phyloP scores from a whole-genome alignment of 768 basidiomycete species.

The Flagelloscypha sp. region DNA sequence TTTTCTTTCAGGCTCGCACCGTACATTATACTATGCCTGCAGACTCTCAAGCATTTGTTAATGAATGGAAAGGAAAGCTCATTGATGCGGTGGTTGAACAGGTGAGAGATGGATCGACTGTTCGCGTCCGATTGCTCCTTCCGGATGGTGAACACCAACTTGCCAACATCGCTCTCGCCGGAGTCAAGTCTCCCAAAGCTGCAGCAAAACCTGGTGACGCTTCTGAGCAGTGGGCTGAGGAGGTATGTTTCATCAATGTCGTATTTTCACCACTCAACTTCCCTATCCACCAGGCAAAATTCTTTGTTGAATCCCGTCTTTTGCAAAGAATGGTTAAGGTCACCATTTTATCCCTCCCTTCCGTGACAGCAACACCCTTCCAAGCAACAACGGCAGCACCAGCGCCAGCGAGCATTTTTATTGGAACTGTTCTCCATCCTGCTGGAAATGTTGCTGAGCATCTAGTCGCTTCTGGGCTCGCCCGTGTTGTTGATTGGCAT shows the following conservation, averaged over 20 bases:
- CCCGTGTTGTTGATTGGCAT: conserved; percentile 95
- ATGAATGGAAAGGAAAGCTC: conserved; percentile 81
- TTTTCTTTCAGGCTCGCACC: conserved; percentile 44
- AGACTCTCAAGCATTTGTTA: conserved; percentile 83
- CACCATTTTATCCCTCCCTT: conserved; percentile 73
- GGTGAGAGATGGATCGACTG: conserved; percentile 85
- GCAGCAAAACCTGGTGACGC: conserved; percentile 67
- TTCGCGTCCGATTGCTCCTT: conserved; percentile 82
- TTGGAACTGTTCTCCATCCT: conserved; percentile 85
- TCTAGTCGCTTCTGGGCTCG: conserved; percentile 76
- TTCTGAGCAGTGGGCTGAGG: conserved; percentile 83
- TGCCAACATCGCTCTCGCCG: conserved; percentile 77
- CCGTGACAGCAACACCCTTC: conserved; percentile 72
- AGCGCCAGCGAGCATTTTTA: conserved; percentile 75
- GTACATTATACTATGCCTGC: conserved; percentile 84
- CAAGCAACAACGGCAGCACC: conserved; percentile 50
- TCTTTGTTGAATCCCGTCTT: conserved; percentile 85
- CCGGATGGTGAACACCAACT: conserved; percentile 88
- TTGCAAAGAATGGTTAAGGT: conserved; percentile 74
- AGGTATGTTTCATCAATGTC: conserved; percentile 40
- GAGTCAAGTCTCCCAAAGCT: conserved; percentile 66
- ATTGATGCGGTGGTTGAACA: conserved; percentile 77
- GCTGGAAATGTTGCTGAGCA: conserved; percentile 92
- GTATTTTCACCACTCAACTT: background rate
- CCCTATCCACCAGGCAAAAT: conserved; percentile 71